Evolutionary conservation across 805 yeast species (phyloP).

Genomic region (Starmerella gropengiesseri): DNA sequence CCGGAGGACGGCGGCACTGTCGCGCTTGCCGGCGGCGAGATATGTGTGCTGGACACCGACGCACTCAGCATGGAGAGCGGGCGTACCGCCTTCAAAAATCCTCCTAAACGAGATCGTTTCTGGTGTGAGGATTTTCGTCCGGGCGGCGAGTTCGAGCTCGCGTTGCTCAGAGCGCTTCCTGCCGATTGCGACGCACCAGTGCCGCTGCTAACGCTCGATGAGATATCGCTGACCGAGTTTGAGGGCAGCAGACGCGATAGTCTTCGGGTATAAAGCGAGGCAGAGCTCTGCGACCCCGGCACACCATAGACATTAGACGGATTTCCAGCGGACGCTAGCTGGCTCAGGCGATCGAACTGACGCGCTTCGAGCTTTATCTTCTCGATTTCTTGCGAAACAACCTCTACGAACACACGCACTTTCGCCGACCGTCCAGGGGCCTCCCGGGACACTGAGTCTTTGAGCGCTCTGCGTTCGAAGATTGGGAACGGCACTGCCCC

Average conservation of each 20-base stretch:
- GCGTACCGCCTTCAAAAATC: constrained; percentile 32
- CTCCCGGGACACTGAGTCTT: constrained; percentile 38
- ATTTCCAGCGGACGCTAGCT: background rate
- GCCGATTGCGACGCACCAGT: constrained; percentile 3
- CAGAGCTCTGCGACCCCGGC: constrained; percentile 18
- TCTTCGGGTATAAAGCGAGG: constrained; percentile 18
- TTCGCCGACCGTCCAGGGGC: constrained; percentile 27
- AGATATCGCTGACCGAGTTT: constrained; percentile 11
- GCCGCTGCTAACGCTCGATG: constrained; percentile 1
- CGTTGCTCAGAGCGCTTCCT: background rate
- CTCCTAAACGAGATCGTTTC: constrained; percentile 31
- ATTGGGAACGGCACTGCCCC: constrained; percentile 4
- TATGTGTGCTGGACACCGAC: constrained; percentile 1
- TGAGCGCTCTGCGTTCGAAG: constrained; percentile 26
- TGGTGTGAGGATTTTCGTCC: too few relatives aligned
- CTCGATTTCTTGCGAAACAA: constrained; percentile 41
- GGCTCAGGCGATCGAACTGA: constrained; percentile 30
- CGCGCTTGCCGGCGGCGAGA: constrained; percentile 1
- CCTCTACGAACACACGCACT: constrained; percentile 36
- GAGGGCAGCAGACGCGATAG: constrained; percentile 16
- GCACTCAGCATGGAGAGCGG: constrained; percentile 29
- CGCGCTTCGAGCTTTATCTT: constrained; percentile 43
- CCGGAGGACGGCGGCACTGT: background rate
- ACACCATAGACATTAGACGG: constrained; percentile 14
- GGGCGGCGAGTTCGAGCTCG: background rate